These are phyloP conservation scores for Plasmodium malariae DNA, from an alignment of 169 alveolate species.

Conservation along the genomic window DNA sequence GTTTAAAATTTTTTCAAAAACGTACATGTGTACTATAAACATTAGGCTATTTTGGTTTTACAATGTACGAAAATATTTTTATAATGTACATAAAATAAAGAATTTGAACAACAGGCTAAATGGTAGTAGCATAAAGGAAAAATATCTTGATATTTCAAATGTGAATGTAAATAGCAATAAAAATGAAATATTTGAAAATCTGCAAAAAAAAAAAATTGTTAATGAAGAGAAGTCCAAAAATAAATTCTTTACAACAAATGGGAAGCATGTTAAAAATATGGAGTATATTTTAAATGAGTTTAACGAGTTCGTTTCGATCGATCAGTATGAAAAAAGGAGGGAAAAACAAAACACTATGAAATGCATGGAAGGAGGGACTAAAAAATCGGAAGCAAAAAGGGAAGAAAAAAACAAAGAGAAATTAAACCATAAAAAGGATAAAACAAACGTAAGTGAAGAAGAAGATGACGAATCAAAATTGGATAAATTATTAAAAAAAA, in stretches of 20 bases:
- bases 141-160: background rate
- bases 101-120: background rate
- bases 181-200: background rate
- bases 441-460: background rate
- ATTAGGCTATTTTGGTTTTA: background rate
- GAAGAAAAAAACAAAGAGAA: background rate
- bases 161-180: background rate
- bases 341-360: background rate
- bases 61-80: background rate
- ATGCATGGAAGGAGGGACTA: background rate
- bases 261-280: background rate
- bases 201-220: background rate
- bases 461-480: slow-evolving; percentile 32
- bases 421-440: background rate
- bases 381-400: background rate
- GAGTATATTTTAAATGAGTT: slow-evolving; percentile 49
- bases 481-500: slow-evolving; percentile 46
- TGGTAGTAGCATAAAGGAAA: background rate
- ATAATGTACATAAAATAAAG: background rate
- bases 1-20: slow-evolving; percentile 9
- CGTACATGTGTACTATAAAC: background rate
- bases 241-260: background rate
- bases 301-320: slow-evolving; percentile 34
- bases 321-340: background rate
- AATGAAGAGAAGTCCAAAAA: background rate